A percentile compares a stretch with the other conserved stretches of the same genome.
These are phyloP conservation scores for Drechmeria coniospora DNA, from an alignment of 2,329 filamentous ascomycete genomes.

Conservation along the genomic window DNA sequence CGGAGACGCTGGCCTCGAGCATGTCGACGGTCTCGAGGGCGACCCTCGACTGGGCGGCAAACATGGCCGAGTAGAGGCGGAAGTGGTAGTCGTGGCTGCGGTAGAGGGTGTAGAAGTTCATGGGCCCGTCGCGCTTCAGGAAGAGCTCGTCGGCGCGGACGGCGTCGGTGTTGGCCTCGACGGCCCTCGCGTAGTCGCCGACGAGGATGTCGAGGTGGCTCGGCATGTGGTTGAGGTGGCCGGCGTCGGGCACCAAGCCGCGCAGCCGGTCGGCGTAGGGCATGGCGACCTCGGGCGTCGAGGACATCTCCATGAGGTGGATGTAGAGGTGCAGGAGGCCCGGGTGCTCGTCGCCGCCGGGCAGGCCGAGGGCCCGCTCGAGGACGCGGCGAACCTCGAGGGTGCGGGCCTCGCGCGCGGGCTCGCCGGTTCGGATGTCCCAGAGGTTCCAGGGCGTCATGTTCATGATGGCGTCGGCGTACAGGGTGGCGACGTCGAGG, in stretches of 20 bases:
- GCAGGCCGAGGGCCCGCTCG: slow-evolving; percentile 30
- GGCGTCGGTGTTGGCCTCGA: slow-evolving; percentile 51
- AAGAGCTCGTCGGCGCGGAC: slow-evolving; percentile 54
- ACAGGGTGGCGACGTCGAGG: slow-evolving; percentile 20
- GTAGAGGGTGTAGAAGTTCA: slow-evolving; percentile 67
- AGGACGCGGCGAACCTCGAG: slow-evolving; percentile 18
- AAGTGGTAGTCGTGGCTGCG: slow-evolving; percentile 63
- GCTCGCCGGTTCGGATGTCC: slow-evolving; percentile 20
- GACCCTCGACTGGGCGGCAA: slow-evolving; percentile 47
- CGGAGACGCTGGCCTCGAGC: slow-evolving; percentile 47
- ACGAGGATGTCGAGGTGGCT: slow-evolving; percentile 60
- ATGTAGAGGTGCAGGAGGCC: slow-evolving; percentile 64
- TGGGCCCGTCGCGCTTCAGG: slow-evolving; percentile 38
- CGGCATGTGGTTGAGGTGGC: slow-evolving; percentile 64
- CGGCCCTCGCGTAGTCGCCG: slow-evolving; percentile 53
- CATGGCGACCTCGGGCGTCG: slow-evolving; percentile 45
- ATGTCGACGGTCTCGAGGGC: slow-evolving; percentile 43
- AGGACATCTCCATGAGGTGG: slow-evolving; percentile 65
- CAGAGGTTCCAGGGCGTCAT: slow-evolving; percentile 30
- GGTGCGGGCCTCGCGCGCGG: slow-evolving; percentile 15
- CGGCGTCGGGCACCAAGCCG: slow-evolving; percentile 50
- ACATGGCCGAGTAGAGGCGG: slow-evolving; percentile 63
- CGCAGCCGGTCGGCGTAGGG: slow-evolving; percentile 46
- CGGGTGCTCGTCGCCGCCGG: slow-evolving; percentile 36
- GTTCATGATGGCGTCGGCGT: slow-evolving; percentile 31